Base-by-base conservation (phyloP, 2,329 filamentous ascomycete genomes). In the Neophaeococcomyces aloes region DNA sequence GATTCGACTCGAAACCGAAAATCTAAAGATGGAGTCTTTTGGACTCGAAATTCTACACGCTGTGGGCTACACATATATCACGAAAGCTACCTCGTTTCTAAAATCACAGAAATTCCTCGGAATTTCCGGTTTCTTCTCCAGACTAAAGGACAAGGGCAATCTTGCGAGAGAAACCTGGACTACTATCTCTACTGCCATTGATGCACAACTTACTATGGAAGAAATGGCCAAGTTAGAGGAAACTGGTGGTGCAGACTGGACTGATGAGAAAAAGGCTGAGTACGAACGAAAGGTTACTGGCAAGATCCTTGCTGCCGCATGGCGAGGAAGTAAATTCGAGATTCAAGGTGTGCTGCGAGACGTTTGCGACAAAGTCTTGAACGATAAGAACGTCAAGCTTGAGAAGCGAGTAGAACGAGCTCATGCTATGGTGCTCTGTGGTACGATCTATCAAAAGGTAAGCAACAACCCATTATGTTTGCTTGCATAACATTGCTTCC, bases 11-110 rank as follows among this genome's bases (percentile, higher is more conserved):
- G 91, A 98, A 67, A 86, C 94, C 19, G 91, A 98, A 69, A 94
- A 96, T 60, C 72, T 98, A 56, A 98, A 96, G 74, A 98, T 98
- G 86, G 91, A 98, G 67, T 93, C 85, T 0, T 98, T 98, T 56
- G 91, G 91, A 40, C 74, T 98, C 32, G 91, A 98, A 56, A 96
- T 96, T 55, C 72, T 95, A 38, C 89, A 96, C 63, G 88, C 91
- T 35, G 93, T 98, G 57, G 91, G 91, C 13, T 75, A 83, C 54
- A 94, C 86, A 3, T 98, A 98, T 64, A 67, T 91, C 21, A 79
- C 80, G 62, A 96, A 96, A 66, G 86, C 83, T 3, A 85, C 83
- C 1, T 81, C 81, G 1, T 81, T 95, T 59, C 74, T 98, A 53
- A 94, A 94, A 63, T 89, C 83, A 38, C 91, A 98, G 62, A 96